phyloP scores from a whole-genome alignment of 192 early-diverging fungal species.

The Powellomyces hirtus region DNA sequence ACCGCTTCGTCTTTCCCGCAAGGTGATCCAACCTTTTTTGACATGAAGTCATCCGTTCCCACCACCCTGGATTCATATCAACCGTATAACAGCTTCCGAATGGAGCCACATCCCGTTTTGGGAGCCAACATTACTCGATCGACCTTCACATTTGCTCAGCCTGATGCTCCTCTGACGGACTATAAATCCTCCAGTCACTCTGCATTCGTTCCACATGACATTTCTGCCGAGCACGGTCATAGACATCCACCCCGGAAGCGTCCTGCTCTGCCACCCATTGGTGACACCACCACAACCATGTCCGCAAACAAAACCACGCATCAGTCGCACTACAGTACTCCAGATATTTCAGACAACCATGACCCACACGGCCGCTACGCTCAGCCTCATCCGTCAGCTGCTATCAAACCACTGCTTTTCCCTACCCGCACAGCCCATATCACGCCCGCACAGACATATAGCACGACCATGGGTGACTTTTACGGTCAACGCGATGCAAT shows the following conservation, averaged over 20 bases:
- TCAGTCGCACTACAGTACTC: constrained; percentile 14
- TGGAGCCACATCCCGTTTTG: constrained; percentile 35
- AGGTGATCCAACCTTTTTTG: constrained; percentile 34
- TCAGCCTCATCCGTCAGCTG: not conserved
- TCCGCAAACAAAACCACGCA: constrained; percentile 29
- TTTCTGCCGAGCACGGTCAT: not conserved
- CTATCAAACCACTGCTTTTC: constrained; percentile 25
- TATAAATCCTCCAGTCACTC: constrained; percentile 13
- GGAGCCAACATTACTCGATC: constrained; percentile 36
- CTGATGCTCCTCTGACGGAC: constrained; percentile 12
- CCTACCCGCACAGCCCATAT: constrained; percentile 10
- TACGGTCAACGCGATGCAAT: constrained; percentile 20
- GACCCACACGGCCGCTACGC: constrained; percentile 9
- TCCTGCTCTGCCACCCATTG: constrained; percentile 11
- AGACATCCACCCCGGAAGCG: not conserved
- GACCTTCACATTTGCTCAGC: constrained; percentile 29
- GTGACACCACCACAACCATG: constrained; percentile 21
- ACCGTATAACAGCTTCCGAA: constrained; percentile 22
- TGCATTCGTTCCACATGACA: constrained; percentile 16
- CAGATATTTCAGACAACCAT: not conserved
- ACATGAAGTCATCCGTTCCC: not conserved
- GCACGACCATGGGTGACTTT: constrained; percentile 23
- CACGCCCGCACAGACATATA: constrained; percentile 15
- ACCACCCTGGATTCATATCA: constrained; percentile 28
- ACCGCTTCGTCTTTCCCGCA: constrained; percentile 36